phyloP scores from a whole-genome alignment of 108 stramenopile genomes.

The Schizochytrium sp. region DNA sequence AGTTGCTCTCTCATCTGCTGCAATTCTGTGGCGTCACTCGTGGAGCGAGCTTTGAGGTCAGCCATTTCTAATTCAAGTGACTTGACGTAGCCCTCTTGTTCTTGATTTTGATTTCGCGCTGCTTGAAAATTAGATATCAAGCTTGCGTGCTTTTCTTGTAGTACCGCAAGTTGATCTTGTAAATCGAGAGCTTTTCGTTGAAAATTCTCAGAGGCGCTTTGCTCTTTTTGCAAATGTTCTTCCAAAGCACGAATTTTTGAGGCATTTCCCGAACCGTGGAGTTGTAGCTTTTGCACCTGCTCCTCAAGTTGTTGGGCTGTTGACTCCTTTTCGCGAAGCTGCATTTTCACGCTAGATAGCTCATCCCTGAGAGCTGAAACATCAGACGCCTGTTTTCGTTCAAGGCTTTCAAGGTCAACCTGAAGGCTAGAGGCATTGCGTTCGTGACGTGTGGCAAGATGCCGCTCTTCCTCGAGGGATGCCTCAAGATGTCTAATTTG shows the following conservation, averaged over 20 bases:
- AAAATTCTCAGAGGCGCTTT: neutral
- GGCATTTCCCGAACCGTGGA: neutral
- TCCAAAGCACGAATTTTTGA: neutral
- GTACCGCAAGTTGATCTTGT: neutral
- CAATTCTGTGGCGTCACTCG: neutral
- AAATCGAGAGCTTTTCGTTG: neutral
- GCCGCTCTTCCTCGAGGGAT: neutral
- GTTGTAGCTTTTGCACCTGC: too few species aligned
- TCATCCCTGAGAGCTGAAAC: neutral
- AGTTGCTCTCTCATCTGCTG: neutral
- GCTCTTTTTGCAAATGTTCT: neutral
- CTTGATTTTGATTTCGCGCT: constrained; percentile 12
- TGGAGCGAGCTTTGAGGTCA: neutral
- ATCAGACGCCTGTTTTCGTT: constrained; percentile 1
- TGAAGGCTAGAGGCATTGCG: neutral
- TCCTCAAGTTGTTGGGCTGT: too few species aligned
- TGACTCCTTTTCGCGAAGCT: neutral
- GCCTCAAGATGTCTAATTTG: neutral
- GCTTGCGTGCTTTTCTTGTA: neutral
- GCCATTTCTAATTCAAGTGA: neutral
- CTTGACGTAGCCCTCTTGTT: neutral
- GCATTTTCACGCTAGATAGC: neutral
- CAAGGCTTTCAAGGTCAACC: neutral
- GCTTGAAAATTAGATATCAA: neutral
- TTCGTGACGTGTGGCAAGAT: neutral